Conservation (phyloP, 495 filamentous ascomycete genomes). For the Glarea lozoyensis region DNA sequence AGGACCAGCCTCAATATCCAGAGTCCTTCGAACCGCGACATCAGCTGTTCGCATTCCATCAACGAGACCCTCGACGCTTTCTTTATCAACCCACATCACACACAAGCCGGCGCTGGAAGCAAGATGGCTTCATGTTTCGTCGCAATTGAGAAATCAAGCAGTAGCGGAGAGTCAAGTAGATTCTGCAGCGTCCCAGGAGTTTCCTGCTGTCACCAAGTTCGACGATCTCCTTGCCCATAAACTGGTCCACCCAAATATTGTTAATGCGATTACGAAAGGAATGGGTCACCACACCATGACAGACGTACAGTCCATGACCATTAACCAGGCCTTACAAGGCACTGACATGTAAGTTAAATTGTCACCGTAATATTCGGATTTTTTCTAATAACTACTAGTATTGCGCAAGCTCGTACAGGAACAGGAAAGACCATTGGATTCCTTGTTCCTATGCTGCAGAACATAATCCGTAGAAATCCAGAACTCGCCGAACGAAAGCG, state of each 20-base stretch:
- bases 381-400: conserved; percentile 33
- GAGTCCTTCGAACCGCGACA: conserved; percentile 7
- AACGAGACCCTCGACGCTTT: conserved; percentile 16
- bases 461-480: conserved; percentile 54
- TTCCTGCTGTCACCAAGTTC: conserved; percentile 52
- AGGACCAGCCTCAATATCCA: conserved; percentile 20
- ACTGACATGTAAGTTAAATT: conserved; percentile 64
- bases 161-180: conserved; percentile 4
- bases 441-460: conserved; percentile 66
- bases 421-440: conserved; percentile 86
- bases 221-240: conserved; percentile 52
- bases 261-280: conserved; percentile 57
- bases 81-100: conserved; percentile 2
- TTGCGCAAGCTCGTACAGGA: conserved; percentile 83
- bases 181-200: neutral
- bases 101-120: conserved; percentile 5
- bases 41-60: conserved; percentile 13
- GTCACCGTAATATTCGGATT: neutral
- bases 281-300: conserved; percentile 86
- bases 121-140: conserved; percentile 24
- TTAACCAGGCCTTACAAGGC: conserved; percentile 67
- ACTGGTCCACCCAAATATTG: conserved; percentile 54
- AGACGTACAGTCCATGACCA: conserved; percentile 78
- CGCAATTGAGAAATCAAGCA: conserved; percentile 20
- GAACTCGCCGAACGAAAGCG: conserved; percentile 27